Evolutionary conservation across 148 eudicot genomes (phyloP), one percentile per base, ranked within the genome.

Genomic region (Camellia sinensis): DNA sequence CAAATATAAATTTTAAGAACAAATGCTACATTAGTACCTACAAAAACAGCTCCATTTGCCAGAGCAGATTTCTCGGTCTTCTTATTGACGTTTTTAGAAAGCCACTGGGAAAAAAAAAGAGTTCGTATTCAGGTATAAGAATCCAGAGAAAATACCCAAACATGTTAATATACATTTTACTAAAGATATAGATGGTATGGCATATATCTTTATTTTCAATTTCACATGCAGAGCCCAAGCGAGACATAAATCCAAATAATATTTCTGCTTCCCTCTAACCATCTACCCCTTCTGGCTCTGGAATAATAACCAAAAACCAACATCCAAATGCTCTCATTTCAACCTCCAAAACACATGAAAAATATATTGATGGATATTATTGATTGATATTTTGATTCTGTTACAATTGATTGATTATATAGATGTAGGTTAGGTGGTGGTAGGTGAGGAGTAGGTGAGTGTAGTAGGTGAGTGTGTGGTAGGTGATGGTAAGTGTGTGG

Each of bases 31-130:
- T 19, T 54, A 53, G 65, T 84, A 94, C 92, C 94, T 83, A 64
- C 46, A 40, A 84, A 75, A 79, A 83, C 88, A 74, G 84, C 82
- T 80, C 86, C 97, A 82, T 87, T 89, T 15, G 86, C 78, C 76
- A 86, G 76, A 83, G 84, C 66, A 52, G 90, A 75, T 84, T 80
- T 90, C 78, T 97, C 98, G 64, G 74, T 67, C 84, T 94, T 97
- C 85, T 88, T 91, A 78, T 80, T 88, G 85, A 87, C 83, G 84
- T 90, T 94, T 83, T 81, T 94, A 65, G 85, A 84, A 62, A 97
- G 95, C 97, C 94, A 92, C 99, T 97, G 84, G 71, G 90, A 77
- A 73, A 45, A 63, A 19, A 75, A 37, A 64, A 8, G 45, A 75
- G 19, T 65, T 15, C 52, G 18, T 50, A 69, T 69, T 44, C 21